These are phyloP conservation scores for Claviceps digitariae DNA, from an alignment of 2,329 filamentous ascomycete genomes.

Conservation along the genomic window DNA sequence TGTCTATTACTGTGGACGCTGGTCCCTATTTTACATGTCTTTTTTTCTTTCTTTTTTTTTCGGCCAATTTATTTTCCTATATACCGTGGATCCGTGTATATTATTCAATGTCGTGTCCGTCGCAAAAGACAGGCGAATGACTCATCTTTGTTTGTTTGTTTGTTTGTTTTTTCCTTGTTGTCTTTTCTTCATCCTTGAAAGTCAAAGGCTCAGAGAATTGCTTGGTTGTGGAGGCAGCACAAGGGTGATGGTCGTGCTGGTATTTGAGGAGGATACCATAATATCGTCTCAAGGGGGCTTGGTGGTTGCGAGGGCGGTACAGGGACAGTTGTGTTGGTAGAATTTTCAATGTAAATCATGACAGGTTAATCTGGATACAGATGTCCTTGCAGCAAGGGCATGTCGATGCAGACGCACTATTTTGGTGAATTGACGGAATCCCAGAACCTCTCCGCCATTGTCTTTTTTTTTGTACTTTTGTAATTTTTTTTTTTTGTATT, in stretches of 20 bases:
- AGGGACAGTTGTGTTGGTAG: neutral
- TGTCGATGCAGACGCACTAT: no score
- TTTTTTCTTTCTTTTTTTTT: neutral
- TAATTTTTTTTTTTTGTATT: no score
- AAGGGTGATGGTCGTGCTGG: no score
- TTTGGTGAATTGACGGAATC: no score
- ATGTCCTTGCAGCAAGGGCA: no score
- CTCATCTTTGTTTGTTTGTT: neutral
- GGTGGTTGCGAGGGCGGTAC: no score
- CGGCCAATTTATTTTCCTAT: constrained; percentile 1
- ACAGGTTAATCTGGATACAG: no score
- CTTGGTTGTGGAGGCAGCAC: neutral
- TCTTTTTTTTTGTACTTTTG: no score
- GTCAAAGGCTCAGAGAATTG: neutral
- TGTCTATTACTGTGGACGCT: neutral
- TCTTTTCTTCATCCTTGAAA: neutral
- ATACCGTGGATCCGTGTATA: constrained; percentile 16
- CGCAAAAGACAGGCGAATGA: constrained; percentile 12
- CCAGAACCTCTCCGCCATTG: no score
- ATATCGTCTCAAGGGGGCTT: neutral
- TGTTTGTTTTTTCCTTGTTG: neutral
- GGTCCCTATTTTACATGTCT: constrained; percentile 1
- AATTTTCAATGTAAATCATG: constrained; percentile 3
- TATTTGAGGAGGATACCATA: neutral
- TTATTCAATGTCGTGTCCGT: constrained; percentile 16